Percentiles rank a stretch among this genome's conserved stretches.
Evolutionary conservation across 495 filamentous ascomycete genomes (phyloP).

Genomic region (Annulohypoxylon stygium): DNA sequence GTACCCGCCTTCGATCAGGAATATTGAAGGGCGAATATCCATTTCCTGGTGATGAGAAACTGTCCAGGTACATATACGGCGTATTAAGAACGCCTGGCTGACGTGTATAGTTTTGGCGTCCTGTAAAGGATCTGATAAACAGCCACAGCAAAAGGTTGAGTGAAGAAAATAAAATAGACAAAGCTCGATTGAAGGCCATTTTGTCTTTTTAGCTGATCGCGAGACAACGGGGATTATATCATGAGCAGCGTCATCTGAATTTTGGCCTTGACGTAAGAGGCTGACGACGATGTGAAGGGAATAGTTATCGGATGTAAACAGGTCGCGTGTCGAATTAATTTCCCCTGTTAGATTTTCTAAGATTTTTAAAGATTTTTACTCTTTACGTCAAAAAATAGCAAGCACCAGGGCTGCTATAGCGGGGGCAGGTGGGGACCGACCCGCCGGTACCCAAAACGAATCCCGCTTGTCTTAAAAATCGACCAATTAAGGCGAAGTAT

Average conservation of each 20-base stretch:
- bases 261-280: constrained; percentile 9
- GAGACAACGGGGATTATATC: not conserved
- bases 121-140: not conserved
- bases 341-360: not conserved
- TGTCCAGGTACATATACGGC: not conserved
- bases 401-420: not conserved
- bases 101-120: not conserved
- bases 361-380: not conserved
- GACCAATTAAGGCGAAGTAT: not conserved
- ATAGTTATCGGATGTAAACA: not conserved
- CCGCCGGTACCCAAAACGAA: not conserved
- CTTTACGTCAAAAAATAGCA: not conserved
- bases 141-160: not conserved
- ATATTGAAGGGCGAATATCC: not conserved
- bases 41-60: not conserved
- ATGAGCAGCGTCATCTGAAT: not conserved
- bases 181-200: not conserved
- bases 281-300: constrained; percentile 11
- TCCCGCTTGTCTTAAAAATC: not conserved
- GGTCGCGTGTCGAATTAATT: constrained; percentile 5
- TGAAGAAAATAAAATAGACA: not conserved
- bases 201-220: not conserved
- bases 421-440: not conserved
- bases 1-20: not conserved
- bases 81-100: not conserved